Evolutionary conservation across 495 filamentous ascomycete genomes (phyloP).

Genomic region (Emericellopsis terricola): DNA sequence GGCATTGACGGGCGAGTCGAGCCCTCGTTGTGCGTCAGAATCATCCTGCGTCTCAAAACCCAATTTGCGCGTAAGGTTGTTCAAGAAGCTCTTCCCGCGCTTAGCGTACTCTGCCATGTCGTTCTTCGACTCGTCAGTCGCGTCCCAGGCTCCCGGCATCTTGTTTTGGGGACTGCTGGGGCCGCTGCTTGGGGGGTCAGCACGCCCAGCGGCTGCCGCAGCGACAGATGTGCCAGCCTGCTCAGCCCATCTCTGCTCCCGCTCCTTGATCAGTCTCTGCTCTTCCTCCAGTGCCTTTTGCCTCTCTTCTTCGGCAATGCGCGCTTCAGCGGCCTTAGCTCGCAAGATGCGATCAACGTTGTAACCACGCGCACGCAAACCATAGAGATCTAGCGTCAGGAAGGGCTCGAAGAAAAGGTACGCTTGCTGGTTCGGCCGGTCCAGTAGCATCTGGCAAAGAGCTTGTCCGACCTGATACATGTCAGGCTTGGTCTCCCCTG

Average conservation of each 20-base stretch:
- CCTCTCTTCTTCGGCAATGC: conserved; percentile 66
- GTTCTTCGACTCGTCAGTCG: conserved; percentile 25
- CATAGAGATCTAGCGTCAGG: conserved; percentile 53
- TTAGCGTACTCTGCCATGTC: conserved; percentile 7
- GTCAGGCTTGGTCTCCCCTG: conserved; percentile 41
- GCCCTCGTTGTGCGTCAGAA: conserved; percentile 18
- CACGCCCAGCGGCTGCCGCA: conserved; percentile 14
- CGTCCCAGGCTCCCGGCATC: conserved; percentile 59
- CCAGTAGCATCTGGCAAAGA: conserved; percentile 59
- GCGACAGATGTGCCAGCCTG: conserved; percentile 1
- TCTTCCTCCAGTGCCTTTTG: conserved; percentile 65
- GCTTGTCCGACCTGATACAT: conserved; percentile 79
- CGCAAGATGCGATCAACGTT: conserved; percentile 88
- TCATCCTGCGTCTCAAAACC: conserved; percentile 34
- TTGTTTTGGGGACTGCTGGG: conserved; percentile 11
- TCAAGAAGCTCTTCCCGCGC: conserved; percentile 36
- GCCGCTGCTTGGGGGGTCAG: conserved; percentile 9
- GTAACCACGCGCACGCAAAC: conserved; percentile 68
- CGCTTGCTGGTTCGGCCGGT: conserved; percentile 69
- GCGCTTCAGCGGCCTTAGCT: conserved; percentile 64
- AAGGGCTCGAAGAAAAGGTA: conserved; percentile 77
- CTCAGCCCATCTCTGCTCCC: conserved; percentile 31
- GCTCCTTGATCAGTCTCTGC: conserved; percentile 39
- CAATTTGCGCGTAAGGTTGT: conserved; percentile 41
- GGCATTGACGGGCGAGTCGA: conserved; percentile 22